These are phyloP conservation scores for Aspergillus chevalieri DNA, from an alignment of 2,329 filamentous ascomycete species.

Conservation along the genomic window DNA sequence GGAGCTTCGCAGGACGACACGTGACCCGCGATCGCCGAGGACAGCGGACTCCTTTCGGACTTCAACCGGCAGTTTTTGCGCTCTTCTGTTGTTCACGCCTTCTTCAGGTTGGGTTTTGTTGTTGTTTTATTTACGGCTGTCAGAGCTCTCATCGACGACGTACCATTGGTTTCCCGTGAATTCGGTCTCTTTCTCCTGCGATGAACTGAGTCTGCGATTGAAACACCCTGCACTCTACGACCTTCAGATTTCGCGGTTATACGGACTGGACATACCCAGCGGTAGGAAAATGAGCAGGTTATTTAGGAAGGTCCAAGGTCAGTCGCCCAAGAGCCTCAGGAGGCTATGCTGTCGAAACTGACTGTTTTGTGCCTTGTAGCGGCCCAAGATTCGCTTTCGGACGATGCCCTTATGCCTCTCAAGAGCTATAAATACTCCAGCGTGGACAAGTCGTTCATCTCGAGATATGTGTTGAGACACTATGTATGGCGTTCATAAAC, in stretches of 20 bases:
- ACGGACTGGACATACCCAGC: neutral
- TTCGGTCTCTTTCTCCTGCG: neutral
- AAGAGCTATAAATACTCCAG: slow-evolving; percentile 96
- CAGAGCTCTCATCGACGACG: neutral
- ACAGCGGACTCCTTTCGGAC: neutral
- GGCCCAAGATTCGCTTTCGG: slow-evolving; percentile 61
- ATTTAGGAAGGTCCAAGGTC: slow-evolving; percentile 26
- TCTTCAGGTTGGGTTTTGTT: neutral
- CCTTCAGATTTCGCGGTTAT: neutral
- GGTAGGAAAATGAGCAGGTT: neutral
- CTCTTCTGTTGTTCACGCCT: neutral
- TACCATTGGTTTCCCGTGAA: neutral
- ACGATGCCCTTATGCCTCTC: slow-evolving; percentile 84
- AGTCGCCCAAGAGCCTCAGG: slow-evolving; percentile 6
- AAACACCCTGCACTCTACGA: neutral
- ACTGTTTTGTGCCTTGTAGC: slow-evolving; percentile 16
- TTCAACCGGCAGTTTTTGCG: neutral
- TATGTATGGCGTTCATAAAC: slow-evolving; percentile 62
- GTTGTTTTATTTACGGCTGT: neutral
- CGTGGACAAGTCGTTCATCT: slow-evolving; percentile 91
- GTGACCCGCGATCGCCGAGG: neutral
- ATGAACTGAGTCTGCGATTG: neutral
- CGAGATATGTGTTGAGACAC: slow-evolving; percentile 86
- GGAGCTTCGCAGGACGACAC: neutral
- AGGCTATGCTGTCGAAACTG: neutral